Conservation (phyloP, 2,329 filamentous ascomycete species). For the Stemphylium lycopersici region DNA sequence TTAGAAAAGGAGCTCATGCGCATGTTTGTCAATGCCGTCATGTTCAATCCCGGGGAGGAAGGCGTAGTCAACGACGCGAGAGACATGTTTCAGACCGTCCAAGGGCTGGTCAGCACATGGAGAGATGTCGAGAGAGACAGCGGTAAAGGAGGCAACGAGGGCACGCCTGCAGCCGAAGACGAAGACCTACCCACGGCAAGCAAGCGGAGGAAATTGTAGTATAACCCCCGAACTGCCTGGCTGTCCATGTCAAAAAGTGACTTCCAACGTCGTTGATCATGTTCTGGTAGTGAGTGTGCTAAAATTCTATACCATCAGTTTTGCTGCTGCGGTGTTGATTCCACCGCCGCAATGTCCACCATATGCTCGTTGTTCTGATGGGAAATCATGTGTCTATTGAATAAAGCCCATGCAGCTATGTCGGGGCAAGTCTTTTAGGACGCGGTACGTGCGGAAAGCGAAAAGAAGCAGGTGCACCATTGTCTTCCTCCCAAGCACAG, state of each 20-base stretch:
- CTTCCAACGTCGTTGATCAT: too few relatives aligned
- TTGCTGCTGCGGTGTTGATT: neutral
- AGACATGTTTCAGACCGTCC: slow-evolving; percentile 88
- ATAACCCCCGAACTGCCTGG: slow-evolving; percentile 8
- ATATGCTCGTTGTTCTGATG: too few relatives aligned
- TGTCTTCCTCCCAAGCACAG: too few relatives aligned
- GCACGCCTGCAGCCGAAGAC: slow-evolving; percentile 35
- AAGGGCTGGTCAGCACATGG: slow-evolving; percentile 77
- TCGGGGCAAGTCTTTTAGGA: too few relatives aligned
- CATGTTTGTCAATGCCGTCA: slow-evolving; percentile 97
- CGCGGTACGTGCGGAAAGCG: too few relatives aligned
- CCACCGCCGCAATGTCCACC: neutral
- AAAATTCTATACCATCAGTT: neutral
- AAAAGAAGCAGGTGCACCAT: too few relatives aligned
- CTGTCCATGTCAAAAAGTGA: neutral
- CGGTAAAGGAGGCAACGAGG: slow-evolving; percentile 35
- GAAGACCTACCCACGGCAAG: slow-evolving; percentile 30
- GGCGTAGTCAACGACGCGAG: slow-evolving; percentile 85
- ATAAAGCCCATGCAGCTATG: too few relatives aligned
- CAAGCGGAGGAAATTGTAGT: slow-evolving; percentile 42
- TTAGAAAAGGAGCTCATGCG: slow-evolving; percentile 91
- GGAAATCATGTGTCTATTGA: too few relatives aligned
- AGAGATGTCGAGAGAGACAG: slow-evolving; percentile 68
- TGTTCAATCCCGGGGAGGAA: slow-evolving; percentile 96
- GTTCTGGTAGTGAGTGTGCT: neutral